These are phyloP conservation scores for Paramecium pentaurelia DNA, from an alignment of 73 alveolate species.

Conservation along the genomic window DNA sequence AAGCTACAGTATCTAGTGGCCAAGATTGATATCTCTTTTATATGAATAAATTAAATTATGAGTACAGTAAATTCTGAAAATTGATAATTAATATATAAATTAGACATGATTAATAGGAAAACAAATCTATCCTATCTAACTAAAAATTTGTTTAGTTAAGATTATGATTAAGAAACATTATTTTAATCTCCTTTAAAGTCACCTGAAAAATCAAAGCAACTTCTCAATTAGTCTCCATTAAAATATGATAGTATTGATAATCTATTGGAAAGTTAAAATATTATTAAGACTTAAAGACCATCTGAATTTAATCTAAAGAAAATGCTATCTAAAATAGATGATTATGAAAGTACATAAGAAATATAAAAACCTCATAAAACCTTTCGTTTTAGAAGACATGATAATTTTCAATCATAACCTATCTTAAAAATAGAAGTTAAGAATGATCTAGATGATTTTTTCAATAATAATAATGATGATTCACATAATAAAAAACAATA, in stretches of 20 bases:
- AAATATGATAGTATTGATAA: neutral
- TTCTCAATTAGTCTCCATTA: neutral
- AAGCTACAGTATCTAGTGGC: neutral
- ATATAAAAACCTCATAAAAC: neutral
- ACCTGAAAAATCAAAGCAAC: neutral
- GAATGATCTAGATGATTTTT: neutral
- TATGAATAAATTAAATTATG: neutral
- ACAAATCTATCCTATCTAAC: constrained; percentile 2
- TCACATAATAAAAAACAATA: neutral
- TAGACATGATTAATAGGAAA: neutral
- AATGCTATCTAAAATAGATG: neutral
- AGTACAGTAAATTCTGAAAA: neutral
- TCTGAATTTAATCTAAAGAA: neutral
- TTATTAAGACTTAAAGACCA: neutral
- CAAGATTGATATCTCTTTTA: neutral
- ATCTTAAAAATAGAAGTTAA: neutral
- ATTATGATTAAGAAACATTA: neutral
- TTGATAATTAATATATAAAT: neutral
- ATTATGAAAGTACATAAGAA: neutral
- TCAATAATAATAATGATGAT: neutral
- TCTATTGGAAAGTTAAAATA: neutral
- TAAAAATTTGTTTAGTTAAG: neutral
- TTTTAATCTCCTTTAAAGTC: neutral
- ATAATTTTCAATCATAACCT: neutral
- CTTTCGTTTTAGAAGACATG: constrained; percentile 5